Conservation (phyloP, 495 filamentous ascomycete species). For the Cladorrhinum samala region DNA sequence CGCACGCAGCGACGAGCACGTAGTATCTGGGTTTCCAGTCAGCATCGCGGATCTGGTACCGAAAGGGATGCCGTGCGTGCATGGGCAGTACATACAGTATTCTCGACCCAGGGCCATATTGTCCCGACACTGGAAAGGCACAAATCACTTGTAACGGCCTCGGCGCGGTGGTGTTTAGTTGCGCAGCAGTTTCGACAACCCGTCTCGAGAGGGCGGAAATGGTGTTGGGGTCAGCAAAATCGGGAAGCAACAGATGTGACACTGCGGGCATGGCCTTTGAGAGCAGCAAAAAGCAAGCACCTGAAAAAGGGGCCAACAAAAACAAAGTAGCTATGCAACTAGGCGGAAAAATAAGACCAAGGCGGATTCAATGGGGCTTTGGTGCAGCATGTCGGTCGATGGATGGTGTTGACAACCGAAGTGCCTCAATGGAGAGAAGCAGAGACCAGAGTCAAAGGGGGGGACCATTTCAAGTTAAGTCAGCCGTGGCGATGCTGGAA, state of each 20-base stretch:
- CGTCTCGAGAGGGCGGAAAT: neutral
- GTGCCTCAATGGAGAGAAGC: too few species aligned
- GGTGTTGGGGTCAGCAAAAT: constrained; percentile 5
- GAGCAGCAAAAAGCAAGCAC: neutral
- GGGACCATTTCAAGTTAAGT: neutral
- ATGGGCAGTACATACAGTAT: constrained; percentile 40
- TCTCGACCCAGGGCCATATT: constrained; percentile 53
- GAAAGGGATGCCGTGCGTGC: too few species aligned
- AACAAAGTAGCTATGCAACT: too few species aligned
- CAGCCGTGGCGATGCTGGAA: neutral
- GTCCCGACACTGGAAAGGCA: constrained; percentile 55
- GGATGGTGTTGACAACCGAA: too few species aligned
- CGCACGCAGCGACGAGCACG: constrained; percentile 50
- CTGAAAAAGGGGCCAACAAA: neutral
- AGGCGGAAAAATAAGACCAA: neutral
- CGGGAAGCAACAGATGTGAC: neutral
- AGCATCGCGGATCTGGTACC: neutral
- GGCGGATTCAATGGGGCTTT: neutral
- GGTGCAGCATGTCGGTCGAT: neutral
- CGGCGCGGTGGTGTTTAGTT: neutral
- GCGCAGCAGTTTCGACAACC: constrained; percentile 2
- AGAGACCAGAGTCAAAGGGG: too few species aligned
- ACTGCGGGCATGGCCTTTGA: constrained; percentile 15
- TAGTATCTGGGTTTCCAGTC: constrained; percentile 44
- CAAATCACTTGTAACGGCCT: constrained; percentile 47